Base-by-base conservation (phyloP, 2,329 filamentous ascomycete species). In the Aspergillus ibericus region DNA sequence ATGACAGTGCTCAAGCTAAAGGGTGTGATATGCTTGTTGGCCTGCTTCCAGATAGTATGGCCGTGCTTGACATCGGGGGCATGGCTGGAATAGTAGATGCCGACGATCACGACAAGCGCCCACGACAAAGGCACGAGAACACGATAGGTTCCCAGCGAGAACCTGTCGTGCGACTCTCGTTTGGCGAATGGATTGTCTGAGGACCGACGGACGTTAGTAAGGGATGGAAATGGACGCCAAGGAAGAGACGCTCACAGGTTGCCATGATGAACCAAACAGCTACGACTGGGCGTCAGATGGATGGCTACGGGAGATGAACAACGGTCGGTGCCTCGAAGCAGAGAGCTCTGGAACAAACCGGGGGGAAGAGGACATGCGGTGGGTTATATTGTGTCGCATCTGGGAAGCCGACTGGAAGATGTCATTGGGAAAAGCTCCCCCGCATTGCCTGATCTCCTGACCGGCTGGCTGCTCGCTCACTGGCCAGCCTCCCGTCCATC, bases 31-130 rank as follows among this genome's bases (percentile, higher is more conserved):
- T 86, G 84, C 53, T 80, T 78, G 58, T 81, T 77, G 72, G 92
- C 92, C 76, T 91, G 87, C 56, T 85, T 85, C 88, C 88, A 93
- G 72, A 96, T 90, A 59, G 83, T 87, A 63, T 83, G 82, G 60
- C 84, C 82, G 62, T 82, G 77, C 64, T 80, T 73, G 65, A 85
- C 86, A 76, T 91, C 77, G 1, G 90, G 90, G 13, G 78, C 75
- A 65, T 87, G 77, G 73, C 88, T 76, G 50, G 85, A 85, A 75
- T 95, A 96, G 80, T 91, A 92, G 72, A 95, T 79, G 58, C 88
- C 86, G 52, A 87, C 82, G 66, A 91, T 74, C 55, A 95, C 79
- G 38, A 91, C 84, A 46, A 96, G 77, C 27, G 91, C 76, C 88
- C 91, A 96, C 35, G 87, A 88, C 52, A 92, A 61, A 44, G 88